phyloP scores from a whole-genome alignment of 2,329 filamentous ascomycete genomes.

The Botryosphaeria dothidea region DNA sequence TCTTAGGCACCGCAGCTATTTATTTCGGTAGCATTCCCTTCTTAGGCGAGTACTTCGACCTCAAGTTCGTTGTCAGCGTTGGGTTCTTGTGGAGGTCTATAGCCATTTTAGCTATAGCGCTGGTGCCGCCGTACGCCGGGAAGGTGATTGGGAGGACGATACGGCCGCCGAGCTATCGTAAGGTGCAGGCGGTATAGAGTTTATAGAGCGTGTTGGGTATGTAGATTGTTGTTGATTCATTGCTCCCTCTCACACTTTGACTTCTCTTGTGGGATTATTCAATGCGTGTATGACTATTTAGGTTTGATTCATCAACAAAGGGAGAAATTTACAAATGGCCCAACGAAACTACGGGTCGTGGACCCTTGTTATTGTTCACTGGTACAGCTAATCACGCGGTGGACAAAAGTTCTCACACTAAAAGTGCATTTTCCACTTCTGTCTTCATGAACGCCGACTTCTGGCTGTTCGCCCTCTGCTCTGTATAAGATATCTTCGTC shows the following conservation, averaged over 20 bases:
- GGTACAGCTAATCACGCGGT: no score
- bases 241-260: not conserved
- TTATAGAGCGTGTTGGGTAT: not conserved
- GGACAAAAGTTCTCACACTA: no score
- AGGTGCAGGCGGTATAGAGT: slow-evolving; percentile 71
- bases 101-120: slow-evolving; percentile 75
- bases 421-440: no score
- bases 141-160: slow-evolving; percentile 83
- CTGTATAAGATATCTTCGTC: no score
- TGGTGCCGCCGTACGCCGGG: slow-evolving; percentile 83
- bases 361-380: no score
- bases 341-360: no score
- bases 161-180: slow-evolving; percentile 91
- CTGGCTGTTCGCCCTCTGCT: no score
- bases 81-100: slow-evolving; percentile 87
- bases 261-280: no score
- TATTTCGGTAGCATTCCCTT: slow-evolving; percentile 85
- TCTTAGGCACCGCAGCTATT: slow-evolving; percentile 79
- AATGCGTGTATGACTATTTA: no score
- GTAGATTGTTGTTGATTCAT: not conserved
- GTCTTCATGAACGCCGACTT: no score
- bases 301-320: no score
- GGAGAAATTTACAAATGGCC: no score
- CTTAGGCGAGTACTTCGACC: slow-evolving; percentile 84
- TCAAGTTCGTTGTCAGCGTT: slow-evolving; percentile 73